Evolutionary conservation across 2,329 filamentous ascomycete genomes (phyloP), one percentile per base, ranked within the genome.

Genomic region (Pseudogymnoascus sp.): DNA sequence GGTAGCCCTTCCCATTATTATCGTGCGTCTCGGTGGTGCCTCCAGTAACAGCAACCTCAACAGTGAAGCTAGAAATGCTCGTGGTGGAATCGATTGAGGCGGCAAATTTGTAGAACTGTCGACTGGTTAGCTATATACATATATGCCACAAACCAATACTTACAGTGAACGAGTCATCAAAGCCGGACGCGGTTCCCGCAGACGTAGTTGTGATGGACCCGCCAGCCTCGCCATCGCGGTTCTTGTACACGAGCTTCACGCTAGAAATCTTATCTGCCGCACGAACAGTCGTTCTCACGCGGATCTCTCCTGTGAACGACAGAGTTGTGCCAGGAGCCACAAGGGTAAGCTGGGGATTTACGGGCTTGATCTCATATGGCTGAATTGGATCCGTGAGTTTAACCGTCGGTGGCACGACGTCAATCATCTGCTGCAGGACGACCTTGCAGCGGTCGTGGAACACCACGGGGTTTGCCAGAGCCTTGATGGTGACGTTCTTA

Each of bases 21-120:
- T 84, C 78, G 66, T 78, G 80, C 0, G 70, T 69, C 62, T 77
- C 71, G 22, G 72, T 78, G 14, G 75, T 74, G 5, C 82, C 83
- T 64, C 79, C 77, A 2, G 73, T 75, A 61, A 77, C 73, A 62
- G 78, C 80, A 60, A 86, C 68, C 1, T 81, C 73, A 68, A 85
- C 70, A 65, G 77, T 78, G 75, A 89, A 83, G 66, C 86, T 80
- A 41, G 87, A 80, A 73, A 90, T 83, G 66, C 88, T 79, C 62
- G 82, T 76, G 63, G 82, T 74, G 66, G 84, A 76, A 65, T 82
- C 71, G 67, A 92, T 80, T 62, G 82, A 73, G 28, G 64, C 60
- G 12, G 64, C 67, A 61, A 72, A 71, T 2, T 63, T 66, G 60
- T 69, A 71, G 61, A 72, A 72, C 69, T 71, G 52, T 16, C 19